Evolutionary conservation across 345 rosid genomes (phyloP).

Genomic region (Hibiscus trionum): DNA sequence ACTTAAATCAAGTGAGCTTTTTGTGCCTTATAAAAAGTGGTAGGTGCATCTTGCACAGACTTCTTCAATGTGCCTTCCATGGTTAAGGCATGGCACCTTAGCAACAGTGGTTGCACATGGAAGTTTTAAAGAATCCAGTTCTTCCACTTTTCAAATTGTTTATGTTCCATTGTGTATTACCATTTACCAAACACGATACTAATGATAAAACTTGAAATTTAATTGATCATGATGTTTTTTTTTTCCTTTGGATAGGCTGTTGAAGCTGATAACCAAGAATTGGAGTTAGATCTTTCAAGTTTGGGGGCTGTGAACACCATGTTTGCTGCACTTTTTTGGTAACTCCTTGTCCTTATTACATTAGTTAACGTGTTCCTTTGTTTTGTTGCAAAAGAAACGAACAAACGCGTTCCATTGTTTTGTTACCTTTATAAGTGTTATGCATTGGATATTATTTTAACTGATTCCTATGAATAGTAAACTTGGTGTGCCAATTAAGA

Average conservation of each 20-base stretch:
- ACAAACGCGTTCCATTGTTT: neutral
- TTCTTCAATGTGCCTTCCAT: too few relatives aligned
- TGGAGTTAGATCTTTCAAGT: slow-evolving; percentile 37
- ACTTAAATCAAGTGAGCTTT: neutral
- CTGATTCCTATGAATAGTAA: slow-evolving; percentile 38
- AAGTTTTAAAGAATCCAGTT: neutral
- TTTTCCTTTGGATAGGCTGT: slow-evolving; percentile 48
- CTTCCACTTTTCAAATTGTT: neutral
- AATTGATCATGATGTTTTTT: slow-evolving; percentile 15
- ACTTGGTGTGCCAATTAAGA: slow-evolving; percentile 98
- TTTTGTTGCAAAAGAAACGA: neutral
- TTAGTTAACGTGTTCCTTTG: neutral
- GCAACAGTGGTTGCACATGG: neutral
- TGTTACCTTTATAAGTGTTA: neutral
- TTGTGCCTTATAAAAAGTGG: too few relatives aligned
- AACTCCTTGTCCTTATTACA: slow-evolving; percentile 2
- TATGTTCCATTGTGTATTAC: neutral
- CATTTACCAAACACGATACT: neutral
- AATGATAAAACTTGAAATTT: neutral
- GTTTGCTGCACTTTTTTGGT: slow-evolving; percentile 93
- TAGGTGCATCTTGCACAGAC: too few relatives aligned
- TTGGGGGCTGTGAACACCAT: too few relatives aligned
- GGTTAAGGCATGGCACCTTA: neutral
- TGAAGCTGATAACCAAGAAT: slow-evolving; percentile 68
- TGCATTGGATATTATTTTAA: neutral